A percentile compares a stretch with the other conserved stretches of the same genome.
phyloP scores from a whole-genome alignment of 2,329 filamentous ascomycete genomes.

The Neonectria hederae region DNA sequence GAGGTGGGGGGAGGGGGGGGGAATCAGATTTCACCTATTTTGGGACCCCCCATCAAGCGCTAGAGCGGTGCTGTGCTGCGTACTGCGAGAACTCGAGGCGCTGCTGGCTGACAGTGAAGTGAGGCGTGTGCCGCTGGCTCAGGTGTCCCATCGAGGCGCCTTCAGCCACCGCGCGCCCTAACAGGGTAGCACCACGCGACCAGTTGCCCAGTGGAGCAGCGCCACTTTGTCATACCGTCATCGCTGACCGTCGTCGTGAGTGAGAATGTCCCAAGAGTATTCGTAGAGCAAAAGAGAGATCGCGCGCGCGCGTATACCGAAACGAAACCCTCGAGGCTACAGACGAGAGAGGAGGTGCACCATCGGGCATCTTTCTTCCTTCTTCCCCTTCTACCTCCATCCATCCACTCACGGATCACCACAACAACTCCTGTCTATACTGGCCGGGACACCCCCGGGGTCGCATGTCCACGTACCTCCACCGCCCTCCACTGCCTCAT shows the following conservation, averaged over 20 bases:
- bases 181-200: constrained; percentile 36
- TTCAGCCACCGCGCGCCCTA: background rate
- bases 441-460: background rate
- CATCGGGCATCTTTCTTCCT: background rate
- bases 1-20: too few relatives aligned
- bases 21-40: background rate
- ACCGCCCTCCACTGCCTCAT: background rate
- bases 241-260: background rate
- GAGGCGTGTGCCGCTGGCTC: background rate
- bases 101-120: background rate
- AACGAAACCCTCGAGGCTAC: too few relatives aligned
- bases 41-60: background rate
- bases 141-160: constrained; percentile 11
- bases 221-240: background rate
- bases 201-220: constrained; percentile 39
- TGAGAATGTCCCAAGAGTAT: too few relatives aligned
- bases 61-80: background rate
- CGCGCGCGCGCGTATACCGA: too few relatives aligned
- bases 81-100: background rate
- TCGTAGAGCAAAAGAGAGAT: too few relatives aligned
- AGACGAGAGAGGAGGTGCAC: too few relatives aligned
- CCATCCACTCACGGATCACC: background rate
- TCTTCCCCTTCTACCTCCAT: background rate
- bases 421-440: background rate
- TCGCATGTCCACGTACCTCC: background rate